Conservation (phyloP, 768 basidiomycete species). For the Xanthoconium purpureum region DNA sequence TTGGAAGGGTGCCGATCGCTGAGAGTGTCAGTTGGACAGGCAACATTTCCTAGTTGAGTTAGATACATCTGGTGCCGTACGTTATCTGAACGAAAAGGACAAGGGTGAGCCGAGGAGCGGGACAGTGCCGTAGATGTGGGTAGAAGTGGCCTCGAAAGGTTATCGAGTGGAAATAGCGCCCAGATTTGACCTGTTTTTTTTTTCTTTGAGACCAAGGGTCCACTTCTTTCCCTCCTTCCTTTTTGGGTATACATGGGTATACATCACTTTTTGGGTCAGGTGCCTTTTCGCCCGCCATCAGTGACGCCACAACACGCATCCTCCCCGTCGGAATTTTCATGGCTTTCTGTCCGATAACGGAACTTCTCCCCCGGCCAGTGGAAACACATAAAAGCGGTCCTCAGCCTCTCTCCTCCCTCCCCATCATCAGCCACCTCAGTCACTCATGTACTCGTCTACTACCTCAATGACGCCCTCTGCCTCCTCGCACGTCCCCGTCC, state of each 20-base stretch:
- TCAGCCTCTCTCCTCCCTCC: background rate
- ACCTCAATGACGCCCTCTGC: conserved; percentile 13
- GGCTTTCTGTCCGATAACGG: conserved; percentile 35
- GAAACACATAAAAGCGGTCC: conserved; percentile 29
- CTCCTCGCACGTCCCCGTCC: conserved; percentile 20
- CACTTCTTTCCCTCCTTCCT: conserved; percentile 15
- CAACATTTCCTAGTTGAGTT: conserved; percentile 30
- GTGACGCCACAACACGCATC: conserved; percentile 39
- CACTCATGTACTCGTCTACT: conserved; percentile 22
- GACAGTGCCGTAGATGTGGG: conserved; percentile 23
- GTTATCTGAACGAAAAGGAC: conserved; percentile 26
- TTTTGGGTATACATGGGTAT: conserved; percentile 11
- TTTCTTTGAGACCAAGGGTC: conserved; percentile 23
- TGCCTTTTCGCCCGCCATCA: conserved; percentile 35
- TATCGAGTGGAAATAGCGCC: conserved; percentile 32
- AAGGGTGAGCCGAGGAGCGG: conserved; percentile 6
- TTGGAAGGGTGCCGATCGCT: conserved; percentile 28
- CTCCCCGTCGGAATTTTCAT: conserved; percentile 33
- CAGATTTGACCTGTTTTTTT: conserved; percentile 20
- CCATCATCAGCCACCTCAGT: background rate
- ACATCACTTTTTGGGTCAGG: conserved; percentile 27
- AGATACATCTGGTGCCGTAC: conserved; percentile 33
- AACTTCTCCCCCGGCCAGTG: conserved; percentile 30
- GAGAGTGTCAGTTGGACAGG: conserved; percentile 33
- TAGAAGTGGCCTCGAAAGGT: conserved; percentile 31